Percentiles rank a stretch among this genome's conserved stretches.
Conservation (phyloP, 2,329 filamentous ascomycete species). For the Pseudonectria foliicola region DNA sequence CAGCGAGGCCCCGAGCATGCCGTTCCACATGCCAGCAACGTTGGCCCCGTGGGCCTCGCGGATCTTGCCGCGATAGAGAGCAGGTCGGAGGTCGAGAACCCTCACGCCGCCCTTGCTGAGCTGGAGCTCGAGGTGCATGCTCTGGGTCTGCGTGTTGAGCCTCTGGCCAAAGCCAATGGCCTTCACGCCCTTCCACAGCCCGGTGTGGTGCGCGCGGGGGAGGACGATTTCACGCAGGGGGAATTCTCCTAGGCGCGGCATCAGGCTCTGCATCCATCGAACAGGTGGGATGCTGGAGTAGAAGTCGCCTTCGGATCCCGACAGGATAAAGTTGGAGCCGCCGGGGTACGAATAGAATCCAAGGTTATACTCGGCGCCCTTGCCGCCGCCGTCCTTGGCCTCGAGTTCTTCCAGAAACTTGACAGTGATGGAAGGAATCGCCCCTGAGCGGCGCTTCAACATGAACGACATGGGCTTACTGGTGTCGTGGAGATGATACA, state of each 20-base stretch:
- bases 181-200: conserved; percentile 14
- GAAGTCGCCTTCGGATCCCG: conserved; percentile 25
- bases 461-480: conserved; percentile 19
- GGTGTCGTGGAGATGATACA: conserved; percentile 23
- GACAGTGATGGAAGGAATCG: conserved; percentile 6
- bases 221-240: conserved; percentile 24
- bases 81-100: conserved; percentile 24
- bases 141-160: conserved; percentile 21
- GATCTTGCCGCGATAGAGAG: conserved; percentile 4
- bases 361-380: conserved; percentile 8
- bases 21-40: conserved; percentile 13
- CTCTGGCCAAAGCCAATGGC: conserved; percentile 4
- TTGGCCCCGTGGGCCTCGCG: conserved; percentile 15
- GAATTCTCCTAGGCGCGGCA: conserved; percentile 19
- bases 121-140: conserved; percentile 15
- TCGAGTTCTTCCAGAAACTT: conserved; percentile 18
- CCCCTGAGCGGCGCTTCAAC: conserved; percentile 13
- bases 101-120: conserved; percentile 22
- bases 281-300: conserved; percentile 16
- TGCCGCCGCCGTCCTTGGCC: conserved; percentile 13
- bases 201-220: conserved; percentile 26
- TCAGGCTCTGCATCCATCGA: conserved; percentile 24
- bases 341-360: conserved; percentile 9
- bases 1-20: conserved; percentile 18
- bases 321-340: conserved; percentile 22